Percentiles rank a stretch among this genome's conserved stretches.
These are phyloP conservation scores for Lachnellula cervina DNA, from an alignment of 2,329 filamentous ascomycete genomes.

Conservation along the genomic window DNA sequence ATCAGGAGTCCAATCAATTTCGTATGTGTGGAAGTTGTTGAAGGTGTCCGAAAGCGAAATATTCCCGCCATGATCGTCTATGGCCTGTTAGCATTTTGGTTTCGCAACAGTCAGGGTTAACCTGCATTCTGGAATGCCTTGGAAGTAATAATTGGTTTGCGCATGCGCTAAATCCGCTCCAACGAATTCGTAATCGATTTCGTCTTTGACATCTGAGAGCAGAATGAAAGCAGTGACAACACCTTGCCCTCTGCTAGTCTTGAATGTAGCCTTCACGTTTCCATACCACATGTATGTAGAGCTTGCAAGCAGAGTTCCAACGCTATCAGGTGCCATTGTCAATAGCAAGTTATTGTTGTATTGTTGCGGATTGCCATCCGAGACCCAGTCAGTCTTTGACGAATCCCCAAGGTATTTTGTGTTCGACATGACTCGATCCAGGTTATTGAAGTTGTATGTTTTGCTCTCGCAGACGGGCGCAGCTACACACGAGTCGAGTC, in stretches of 20 bases:
- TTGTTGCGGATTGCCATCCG: constrained; percentile 67
- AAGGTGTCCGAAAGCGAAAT: constrained; percentile 67
- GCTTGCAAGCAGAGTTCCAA: constrained; percentile 79
- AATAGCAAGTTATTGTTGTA: constrained; percentile 70
- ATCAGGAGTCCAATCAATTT: constrained; percentile 89
- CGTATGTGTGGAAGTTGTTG: constrained; percentile 78
- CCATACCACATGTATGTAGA: constrained; percentile 97
- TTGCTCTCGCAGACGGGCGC: constrained; percentile 74
- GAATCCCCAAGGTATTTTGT: constrained; percentile 83
- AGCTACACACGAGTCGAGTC: constrained; percentile 79
- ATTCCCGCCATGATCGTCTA: constrained; percentile 73
- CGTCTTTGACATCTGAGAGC: constrained; percentile 92
- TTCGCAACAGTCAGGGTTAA: constrained; percentile 21
- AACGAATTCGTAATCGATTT: constrained; percentile 96
- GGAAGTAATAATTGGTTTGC: constrained; percentile 97
- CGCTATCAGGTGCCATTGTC: constrained; percentile 82
- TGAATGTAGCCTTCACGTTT: constrained; percentile 79
- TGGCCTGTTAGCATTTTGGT: constrained; percentile 4
- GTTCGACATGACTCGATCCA: constrained; percentile 67
- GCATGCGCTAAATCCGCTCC: constrained; percentile 71
- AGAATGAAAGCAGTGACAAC: constrained; percentile 98
- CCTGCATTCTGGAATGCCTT: constrained; percentile 88
- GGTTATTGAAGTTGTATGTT: constrained; percentile 67
- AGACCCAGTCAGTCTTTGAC: constrained; percentile 78
- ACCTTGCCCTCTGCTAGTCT: constrained; percentile 77